Conservation (phyloP, 345 rosid species). For the Lepidium didymum region DNA sequence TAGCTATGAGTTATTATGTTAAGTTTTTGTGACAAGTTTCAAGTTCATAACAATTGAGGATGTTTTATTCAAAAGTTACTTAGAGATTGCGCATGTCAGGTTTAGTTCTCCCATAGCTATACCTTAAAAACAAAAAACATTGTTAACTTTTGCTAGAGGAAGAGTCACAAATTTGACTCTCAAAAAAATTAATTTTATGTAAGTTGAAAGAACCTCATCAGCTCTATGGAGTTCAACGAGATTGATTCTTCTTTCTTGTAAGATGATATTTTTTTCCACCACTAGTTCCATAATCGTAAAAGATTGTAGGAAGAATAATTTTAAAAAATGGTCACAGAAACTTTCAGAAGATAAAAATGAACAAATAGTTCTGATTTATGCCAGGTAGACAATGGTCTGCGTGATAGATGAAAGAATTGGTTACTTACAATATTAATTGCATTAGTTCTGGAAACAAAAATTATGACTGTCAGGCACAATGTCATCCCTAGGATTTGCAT, state of each 20-base stretch:
- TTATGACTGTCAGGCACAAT: too few relatives aligned
- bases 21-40: background rate
- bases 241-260: conserved; percentile 70
- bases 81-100: conserved; percentile 41
- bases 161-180: background rate
- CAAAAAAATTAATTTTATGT: background rate
- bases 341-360: too few relatives aligned
- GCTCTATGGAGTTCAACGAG: conserved; percentile 84
- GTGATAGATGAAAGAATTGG: too few relatives aligned
- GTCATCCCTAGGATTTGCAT: conserved; percentile 60
- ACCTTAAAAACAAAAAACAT: conserved; percentile 38
- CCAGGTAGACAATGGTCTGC: conserved; percentile 95
- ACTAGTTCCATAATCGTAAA: conserved; percentile 82
- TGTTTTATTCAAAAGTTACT: background rate
- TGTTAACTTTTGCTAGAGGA: background rate
- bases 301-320: too few relatives aligned
- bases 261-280: conserved; percentile 48
- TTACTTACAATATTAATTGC: too few relatives aligned
- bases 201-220: too few relatives aligned
- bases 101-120: conserved; percentile 91
- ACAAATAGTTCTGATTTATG: conserved; percentile 55
- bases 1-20: background rate
- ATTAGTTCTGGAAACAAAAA: too few relatives aligned
- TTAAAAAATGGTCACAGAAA: too few relatives aligned
- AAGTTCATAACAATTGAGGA: conserved; percentile 15